Evolutionary conservation across 2,329 filamentous ascomycete genomes (phyloP), one percentile per base, ranked within the genome.

Genomic region (Cylindrodendrum hubeiense): DNA sequence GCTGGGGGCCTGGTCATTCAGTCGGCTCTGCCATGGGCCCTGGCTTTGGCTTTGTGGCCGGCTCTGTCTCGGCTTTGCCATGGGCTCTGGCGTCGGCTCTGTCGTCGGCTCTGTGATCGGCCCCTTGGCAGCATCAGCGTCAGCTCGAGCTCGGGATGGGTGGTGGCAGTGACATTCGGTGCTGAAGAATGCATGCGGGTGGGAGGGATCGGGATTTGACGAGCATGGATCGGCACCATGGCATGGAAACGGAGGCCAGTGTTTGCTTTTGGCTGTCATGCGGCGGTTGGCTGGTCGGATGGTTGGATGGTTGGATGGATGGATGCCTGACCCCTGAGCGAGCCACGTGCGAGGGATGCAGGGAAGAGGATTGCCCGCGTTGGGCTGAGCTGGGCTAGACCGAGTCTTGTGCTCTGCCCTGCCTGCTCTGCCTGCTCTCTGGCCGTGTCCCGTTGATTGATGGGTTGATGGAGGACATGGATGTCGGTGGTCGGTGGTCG

Each of bases 261-360:
- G 26, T 26, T 47, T 47, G 41, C 54, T 57, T 57, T 49, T 49
- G 28, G 21, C 44, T 41, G 26, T 19, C 34, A 26, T 49, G 43
- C 43, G 55, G 19, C 46, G 41, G 30, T 22, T 54, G 49, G 46
- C 19, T 28, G 22, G 37, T 44, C 13, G 39, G 53, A 19, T 34
- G 39, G n/a, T 21, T 51, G 24, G 17, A 22, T 56, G 54, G 24
- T 19, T 49, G 34, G 24, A n/a, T n/a, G n/a, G n/a, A n/a, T n/a
- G n/a, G 22, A 50, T 57, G 44, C 34, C 28, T 43, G 52, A 58
- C 64, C 64, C 64, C 60, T 66, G 64, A 63, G 28, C 43, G 30
- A 65, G 60, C 62, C 71, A 73, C 62, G 71, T 72, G 66, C 60
- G 50, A 39, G 17, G 51, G 24, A 52, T 63, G 65, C 65, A 67